A percentile compares a stretch with the other conserved stretches of the same genome.
These are phyloP conservation scores for Candida palmyrensis DNA, from an alignment of 805 yeast genomes.

Conservation along the genomic window DNA sequence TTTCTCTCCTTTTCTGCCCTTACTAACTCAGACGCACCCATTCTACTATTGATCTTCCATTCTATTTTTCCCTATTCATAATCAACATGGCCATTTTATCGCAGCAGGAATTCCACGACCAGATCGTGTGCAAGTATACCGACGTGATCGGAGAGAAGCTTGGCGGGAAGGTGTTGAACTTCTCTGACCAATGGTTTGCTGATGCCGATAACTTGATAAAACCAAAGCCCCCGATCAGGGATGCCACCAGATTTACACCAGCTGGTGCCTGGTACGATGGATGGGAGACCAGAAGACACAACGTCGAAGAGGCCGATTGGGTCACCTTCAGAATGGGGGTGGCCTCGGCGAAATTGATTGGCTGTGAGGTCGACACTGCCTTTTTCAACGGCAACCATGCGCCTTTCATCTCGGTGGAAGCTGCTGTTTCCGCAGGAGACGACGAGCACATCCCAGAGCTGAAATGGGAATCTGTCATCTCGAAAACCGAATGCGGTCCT, in stretches of 20 bases:
- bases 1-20: no score
- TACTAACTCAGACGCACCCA: no score
- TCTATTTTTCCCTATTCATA: no score
- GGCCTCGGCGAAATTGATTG: constrained; percentile 69
- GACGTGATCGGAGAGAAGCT: constrained; percentile 83
- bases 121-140: constrained; percentile 48
- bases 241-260: constrained; percentile 70
- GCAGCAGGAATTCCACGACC: constrained; percentile 37
- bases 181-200: constrained; percentile 94
- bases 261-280: constrained; percentile 99
- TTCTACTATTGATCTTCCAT: no score
- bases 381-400: constrained; percentile 96
- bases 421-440: constrained; percentile 36
- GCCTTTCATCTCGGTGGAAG: constrained; percentile 84
- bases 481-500: constrained; percentile 81
- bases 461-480: constrained; percentile 69
- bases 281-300: constrained; percentile 97
- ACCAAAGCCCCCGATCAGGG: constrained; percentile 76
- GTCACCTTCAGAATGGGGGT: constrained; percentile 83
- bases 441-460: constrained; percentile 24
- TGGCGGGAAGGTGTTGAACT: constrained; percentile 68
- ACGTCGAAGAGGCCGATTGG: constrained; percentile 80
- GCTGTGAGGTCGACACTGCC: constrained; percentile 89
- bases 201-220: constrained; percentile 82
- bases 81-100: constrained; percentile 14